phyloP scores from a whole-genome alignment of 1,284 basidiomycete species.

The Leccinum pachyderme region DNA sequence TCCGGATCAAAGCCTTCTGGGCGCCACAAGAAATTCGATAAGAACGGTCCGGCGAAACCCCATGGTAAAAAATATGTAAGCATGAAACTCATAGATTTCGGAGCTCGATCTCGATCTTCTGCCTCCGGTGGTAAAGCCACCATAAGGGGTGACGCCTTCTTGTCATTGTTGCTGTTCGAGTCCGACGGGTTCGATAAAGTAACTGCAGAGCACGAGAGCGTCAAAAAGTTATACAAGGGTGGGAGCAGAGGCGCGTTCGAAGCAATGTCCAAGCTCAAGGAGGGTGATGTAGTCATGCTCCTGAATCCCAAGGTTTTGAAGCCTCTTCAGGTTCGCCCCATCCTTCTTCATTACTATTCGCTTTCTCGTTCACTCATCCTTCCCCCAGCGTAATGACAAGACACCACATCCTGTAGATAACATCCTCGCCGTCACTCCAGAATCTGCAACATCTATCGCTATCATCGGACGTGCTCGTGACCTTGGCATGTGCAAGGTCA shows the following conservation, averaged over 20 bases:
- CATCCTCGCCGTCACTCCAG: conserved; percentile 85
- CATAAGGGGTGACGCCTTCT: conserved; percentile 76
- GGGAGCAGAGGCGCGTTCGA: conserved; percentile 94
- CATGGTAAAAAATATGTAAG: conserved; percentile 82
- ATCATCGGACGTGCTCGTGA: conserved; percentile 85
- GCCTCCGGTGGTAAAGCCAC: conserved; percentile 53
- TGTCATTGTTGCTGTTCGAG: conserved; percentile 87
- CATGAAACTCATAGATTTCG: conserved; percentile 84
- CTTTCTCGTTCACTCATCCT: background rate
- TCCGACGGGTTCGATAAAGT: conserved; percentile 67
- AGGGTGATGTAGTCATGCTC: conserved; percentile 88
- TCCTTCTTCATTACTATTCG: background rate
- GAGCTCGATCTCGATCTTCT: conserved; percentile 53
- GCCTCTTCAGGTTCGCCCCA: conserved; percentile 68
- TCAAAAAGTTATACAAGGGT: conserved; percentile 73
- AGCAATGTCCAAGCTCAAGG: conserved; percentile 76
- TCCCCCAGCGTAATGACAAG: conserved; percentile 41
- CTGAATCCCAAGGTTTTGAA: conserved; percentile 87
- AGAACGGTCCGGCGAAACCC: conserved; percentile 35
- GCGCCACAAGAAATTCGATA: conserved; percentile 25
- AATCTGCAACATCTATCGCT: conserved; percentile 75
- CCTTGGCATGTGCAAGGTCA: conserved; percentile 78
- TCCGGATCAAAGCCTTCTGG: conserved; percentile 15
- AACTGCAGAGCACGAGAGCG: conserved; percentile 45
- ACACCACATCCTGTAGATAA: conserved; percentile 77